A percentile compares a stretch with the other conserved stretches of the same genome.
These are phyloP conservation scores for Zygoascus sp. DNA, from an alignment of 1,139 yeast species.

Conservation along the genomic window DNA sequence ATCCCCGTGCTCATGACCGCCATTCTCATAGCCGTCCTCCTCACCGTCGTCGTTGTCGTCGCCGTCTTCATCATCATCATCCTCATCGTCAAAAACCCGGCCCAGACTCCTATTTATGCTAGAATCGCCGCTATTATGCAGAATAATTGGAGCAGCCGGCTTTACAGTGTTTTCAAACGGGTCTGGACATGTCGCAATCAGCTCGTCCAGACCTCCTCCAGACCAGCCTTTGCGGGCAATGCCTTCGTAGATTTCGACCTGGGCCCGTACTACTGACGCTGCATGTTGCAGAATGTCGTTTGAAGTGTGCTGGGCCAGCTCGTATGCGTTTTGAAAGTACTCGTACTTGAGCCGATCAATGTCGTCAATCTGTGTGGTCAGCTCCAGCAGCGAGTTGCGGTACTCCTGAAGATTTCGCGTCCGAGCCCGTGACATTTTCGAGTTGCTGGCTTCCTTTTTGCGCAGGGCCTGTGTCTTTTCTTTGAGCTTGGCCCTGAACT, in stretches of 20 bases:
- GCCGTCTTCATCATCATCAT: not conserved
- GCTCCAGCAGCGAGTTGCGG: constrained; percentile 57
- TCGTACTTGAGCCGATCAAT: constrained; percentile 72
- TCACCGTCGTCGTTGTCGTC: constrained; percentile 33
- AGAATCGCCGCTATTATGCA: not conserved
- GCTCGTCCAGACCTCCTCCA: constrained; percentile 76
- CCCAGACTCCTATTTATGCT: not conserved
- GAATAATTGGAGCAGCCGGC: constrained; percentile 16
- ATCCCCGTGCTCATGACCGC: constrained; percentile 22
- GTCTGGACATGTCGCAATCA: constrained; percentile 43
- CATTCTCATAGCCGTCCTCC: constrained; percentile 39
- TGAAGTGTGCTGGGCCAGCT: constrained; percentile 58
- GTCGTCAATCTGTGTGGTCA: constrained; percentile 73
- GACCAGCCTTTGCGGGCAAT: constrained; percentile 83
- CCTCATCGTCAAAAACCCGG: not conserved
- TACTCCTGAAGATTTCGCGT: constrained; percentile 34
- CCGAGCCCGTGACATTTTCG: constrained; percentile 43
- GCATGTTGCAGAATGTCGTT: constrained; percentile 50
- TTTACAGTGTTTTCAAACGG: constrained; percentile 34
- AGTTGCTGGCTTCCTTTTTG: constrained; percentile 52
- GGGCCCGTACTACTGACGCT: constrained; percentile 69
- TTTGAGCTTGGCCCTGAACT: constrained; percentile 53
- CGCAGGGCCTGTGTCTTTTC: constrained; percentile 51
- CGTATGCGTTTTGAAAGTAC: constrained; percentile 58
- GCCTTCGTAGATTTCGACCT: constrained; percentile 74